A percentile compares a stretch with the other conserved stretches of the same genome.
These are phyloP conservation scores for Herpetomonas samuelpessoai DNA, from an alignment of 208 protist genomes.

Conservation along the genomic window DNA sequence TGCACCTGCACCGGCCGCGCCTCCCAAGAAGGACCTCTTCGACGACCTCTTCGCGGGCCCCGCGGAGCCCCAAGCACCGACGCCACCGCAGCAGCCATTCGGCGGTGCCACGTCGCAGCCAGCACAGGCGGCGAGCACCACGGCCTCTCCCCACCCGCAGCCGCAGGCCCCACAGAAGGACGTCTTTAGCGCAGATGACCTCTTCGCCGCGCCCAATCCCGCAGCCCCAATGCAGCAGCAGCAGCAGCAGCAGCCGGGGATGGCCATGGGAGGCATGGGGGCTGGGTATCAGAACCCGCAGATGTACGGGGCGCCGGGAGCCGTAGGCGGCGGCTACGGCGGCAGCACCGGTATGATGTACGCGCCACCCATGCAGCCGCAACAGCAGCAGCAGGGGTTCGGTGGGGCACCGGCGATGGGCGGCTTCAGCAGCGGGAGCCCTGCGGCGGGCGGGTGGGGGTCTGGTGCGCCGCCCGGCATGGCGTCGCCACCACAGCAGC, in stretches of 20 bases:
- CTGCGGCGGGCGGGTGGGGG: neutral
- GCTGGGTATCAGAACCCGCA: too few species aligned
- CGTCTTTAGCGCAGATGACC: conserved; percentile 47
- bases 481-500: neutral
- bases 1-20: conserved; percentile 2
- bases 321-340: too few species aligned
- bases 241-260: conserved; percentile 11
- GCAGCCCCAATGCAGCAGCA: conserved; percentile 24
- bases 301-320: too few species aligned
- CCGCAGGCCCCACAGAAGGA: conserved; percentile 25
- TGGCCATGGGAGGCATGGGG: neutral
- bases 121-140: conserved; percentile 16
- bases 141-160: conserved; percentile 6
- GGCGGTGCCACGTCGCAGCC: neutral
- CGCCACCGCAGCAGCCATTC: conserved; percentile 8
- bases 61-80: conserved; percentile 11
- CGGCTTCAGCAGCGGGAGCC: neutral
- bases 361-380: conserved; percentile 1
- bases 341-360: too few species aligned
- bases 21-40: conserved; percentile 54
- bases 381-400: neutral
- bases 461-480: neutral
- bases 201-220: conserved; percentile 31
- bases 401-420: too few species aligned
- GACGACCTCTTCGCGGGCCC: conserved; percentile 72